phyloP scores from a whole-genome alignment of 495 filamentous ascomycete genomes.

The Penicillium roqueforti region DNA sequence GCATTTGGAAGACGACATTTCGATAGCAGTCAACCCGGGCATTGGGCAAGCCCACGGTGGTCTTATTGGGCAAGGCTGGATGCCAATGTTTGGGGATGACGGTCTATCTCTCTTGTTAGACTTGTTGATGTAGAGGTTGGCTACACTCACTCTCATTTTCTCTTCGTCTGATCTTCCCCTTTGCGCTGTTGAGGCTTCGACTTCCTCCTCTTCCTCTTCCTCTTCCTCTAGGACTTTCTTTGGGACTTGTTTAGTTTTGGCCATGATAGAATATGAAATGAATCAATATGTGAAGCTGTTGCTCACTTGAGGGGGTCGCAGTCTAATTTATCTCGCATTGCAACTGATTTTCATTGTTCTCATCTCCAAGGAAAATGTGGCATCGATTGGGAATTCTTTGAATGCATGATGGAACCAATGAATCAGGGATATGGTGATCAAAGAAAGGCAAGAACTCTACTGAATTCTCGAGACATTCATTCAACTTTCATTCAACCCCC shows the following conservation, averaged over 20 bases:
- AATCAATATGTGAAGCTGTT: not conserved
- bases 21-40: conserved; percentile 36
- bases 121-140: not conserved
- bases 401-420: not conserved
- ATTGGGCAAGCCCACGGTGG: conserved; percentile 9
- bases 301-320: not conserved
- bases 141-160: not conserved
- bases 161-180: not conserved
- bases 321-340: conserved; percentile 1
- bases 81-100: not conserved
- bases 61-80: not conserved
- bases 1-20: conserved; percentile 35
- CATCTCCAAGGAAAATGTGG: not conserved
- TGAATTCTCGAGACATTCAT: not conserved
- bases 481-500: not conserved
- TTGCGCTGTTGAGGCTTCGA: not conserved
- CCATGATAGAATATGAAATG: not conserved
- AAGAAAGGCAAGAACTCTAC: not conserved
- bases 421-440: not conserved
- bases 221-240: not conserved
- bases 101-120: not conserved
- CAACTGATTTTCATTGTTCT: not conserved
- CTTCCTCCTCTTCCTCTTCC: not conserved
- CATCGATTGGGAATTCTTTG: not conserved
- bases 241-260: not conserved